Base-by-base conservation (phyloP, 768 basidiomycete species). In the Lepiota brunneoincarnata region DNA sequence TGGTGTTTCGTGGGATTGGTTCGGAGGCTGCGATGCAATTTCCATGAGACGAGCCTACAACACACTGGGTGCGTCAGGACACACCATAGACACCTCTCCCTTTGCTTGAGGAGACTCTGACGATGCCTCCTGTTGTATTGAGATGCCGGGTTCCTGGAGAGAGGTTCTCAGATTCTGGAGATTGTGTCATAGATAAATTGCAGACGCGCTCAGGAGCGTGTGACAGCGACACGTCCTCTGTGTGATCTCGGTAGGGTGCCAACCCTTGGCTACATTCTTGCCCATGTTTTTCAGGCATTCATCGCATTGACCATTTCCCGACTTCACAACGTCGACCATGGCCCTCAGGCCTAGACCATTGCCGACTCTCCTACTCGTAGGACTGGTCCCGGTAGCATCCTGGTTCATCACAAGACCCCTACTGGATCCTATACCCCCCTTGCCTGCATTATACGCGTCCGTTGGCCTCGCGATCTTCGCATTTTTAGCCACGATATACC, bases 401-500 rank as follows among this genome's bases (percentile, higher is more conserved):
- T 91, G 89, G 87, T 86, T 91, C 64, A 74, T 92, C 31, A 59
- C 86, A 0, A 76, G 90, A 23, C 89, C 90, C 0, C 74, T 91
- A 3, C 70, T 91, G 5, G 82, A 85, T 55, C 89, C 89, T 0
- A 63, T 78, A 0, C 89, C 89, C 1, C 76, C 82, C 1, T 71
- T 92, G 11, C 89, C 89, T 2, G 83, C 83, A 0, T 71, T 98
- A 18, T 86, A 90, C 63, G 83, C 83, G 1, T 91, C 87, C 12
- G 59, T 93, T 45, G 94, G 95, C 0, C 87, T 96, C 69, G 87
- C 91, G 1, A 69, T 96, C 44, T 76, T 93, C 57, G 92, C 94
- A 0, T 87, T 96, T 53, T 64, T 92, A 10, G 81, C 83, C 2
- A 85, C 90, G 1, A 64, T 91, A 11, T 83, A 85, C 62, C 78